Evolutionary conservation across 2,329 filamentous ascomycete genomes (phyloP).

Genomic region (Trichoderma guizhouense): DNA sequence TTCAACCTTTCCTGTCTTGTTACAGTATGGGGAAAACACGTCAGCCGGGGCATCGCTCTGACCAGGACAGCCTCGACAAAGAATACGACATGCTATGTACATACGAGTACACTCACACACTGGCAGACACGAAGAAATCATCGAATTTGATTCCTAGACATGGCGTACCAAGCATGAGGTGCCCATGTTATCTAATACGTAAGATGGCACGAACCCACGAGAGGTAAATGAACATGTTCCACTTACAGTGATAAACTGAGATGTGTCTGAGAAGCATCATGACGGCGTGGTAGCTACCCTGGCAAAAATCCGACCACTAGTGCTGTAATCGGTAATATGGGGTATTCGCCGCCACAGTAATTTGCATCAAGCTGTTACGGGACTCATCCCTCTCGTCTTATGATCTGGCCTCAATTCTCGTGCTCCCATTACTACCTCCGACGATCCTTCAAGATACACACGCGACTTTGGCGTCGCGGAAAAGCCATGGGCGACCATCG

Average conservation of each 20-base stretch:
- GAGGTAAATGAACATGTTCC: neutral
- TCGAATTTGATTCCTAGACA: neutral
- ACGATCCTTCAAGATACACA: neutral
- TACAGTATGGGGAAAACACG: neutral
- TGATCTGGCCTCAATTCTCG: neutral
- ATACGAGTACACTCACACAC: neutral
- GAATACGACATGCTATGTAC: neutral
- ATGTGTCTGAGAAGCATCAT: neutral
- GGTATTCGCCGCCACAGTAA: neutral
- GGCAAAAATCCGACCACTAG: neutral
- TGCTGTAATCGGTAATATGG: neutral
- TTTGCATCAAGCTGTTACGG: neutral
- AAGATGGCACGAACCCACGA: neutral
- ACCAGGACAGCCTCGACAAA: neutral
- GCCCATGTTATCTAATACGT: neutral
- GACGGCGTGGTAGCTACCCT: neutral
- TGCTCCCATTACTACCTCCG: neutral
- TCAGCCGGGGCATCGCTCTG: neutral
- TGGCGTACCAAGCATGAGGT: neutral
- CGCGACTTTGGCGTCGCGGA: neutral
- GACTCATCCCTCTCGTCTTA: too few species aligned
- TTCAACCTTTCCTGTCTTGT: neutral
- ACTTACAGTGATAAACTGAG: neutral
- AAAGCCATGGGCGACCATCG: neutral
- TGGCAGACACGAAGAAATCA: neutral